Evolutionary conservation across 83 land plant genomes (phyloP).

Genomic region (Diphasiastrum complanatum): DNA sequence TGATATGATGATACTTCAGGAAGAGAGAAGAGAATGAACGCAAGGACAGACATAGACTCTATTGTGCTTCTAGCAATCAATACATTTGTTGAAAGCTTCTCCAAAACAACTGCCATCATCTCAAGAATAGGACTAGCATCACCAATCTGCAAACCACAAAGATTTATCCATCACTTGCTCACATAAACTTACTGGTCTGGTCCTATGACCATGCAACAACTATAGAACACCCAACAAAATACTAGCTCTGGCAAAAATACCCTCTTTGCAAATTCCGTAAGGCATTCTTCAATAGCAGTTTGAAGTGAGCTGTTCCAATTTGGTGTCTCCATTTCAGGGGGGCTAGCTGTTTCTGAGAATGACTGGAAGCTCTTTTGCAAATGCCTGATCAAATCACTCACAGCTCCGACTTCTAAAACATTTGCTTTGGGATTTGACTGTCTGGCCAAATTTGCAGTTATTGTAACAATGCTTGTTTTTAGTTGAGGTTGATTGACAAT

Average conservation of each 20-base stretch:
- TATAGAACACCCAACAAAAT: too few relatives aligned
- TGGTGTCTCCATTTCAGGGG: constrained; percentile 11
- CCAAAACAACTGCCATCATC: constrained; percentile 11
- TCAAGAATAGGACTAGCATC: constrained; percentile 3
- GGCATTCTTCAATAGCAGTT: constrained; percentile 51
- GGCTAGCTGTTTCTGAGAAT: constrained; percentile 38
- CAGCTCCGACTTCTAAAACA: constrained; percentile 43
- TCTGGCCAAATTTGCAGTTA: constrained; percentile 38
- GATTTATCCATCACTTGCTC: background rate
- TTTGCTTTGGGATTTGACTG: constrained; percentile 44
- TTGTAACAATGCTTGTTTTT: constrained; percentile 45
- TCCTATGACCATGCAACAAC: too few relatives aligned
- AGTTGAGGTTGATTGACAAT: constrained; percentile 40
- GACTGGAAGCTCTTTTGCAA: constrained; percentile 58
- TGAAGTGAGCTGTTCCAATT: constrained; percentile 41
- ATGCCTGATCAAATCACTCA: constrained; percentile 58
- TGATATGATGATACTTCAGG: too few relatives aligned
- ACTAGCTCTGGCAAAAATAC: too few relatives aligned
- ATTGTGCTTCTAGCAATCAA: constrained; percentile 1
- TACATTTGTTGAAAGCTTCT: constrained; percentile 1
- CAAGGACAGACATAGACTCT: constrained; percentile 7
- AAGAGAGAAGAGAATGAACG: background rate
- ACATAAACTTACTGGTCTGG: background rate
- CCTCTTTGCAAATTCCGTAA: constrained; percentile 47
- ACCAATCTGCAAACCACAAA: background rate